Evolutionary conservation across 1,139 yeast genomes (phyloP).

Genomic region (Lodderomyces elongisporus): DNA sequence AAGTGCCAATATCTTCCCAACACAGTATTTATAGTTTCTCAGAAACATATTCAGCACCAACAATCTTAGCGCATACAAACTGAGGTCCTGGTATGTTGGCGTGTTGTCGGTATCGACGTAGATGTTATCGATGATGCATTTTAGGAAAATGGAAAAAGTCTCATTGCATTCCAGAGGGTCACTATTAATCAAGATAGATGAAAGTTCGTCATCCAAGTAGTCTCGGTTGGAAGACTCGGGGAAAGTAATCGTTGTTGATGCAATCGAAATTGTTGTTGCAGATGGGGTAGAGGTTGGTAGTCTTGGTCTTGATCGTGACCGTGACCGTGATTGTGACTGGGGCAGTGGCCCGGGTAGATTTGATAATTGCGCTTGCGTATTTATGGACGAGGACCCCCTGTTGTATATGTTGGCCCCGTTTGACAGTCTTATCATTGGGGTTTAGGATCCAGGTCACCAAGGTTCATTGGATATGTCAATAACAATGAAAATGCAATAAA

Average conservation of each 20-base stretch:
- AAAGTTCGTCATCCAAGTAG: conserved; percentile 16
- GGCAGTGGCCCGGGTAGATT: too few species aligned
- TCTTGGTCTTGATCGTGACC: not conserved
- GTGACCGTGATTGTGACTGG: too few species aligned
- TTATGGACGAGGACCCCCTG: too few species aligned
- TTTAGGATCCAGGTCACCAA: too few species aligned
- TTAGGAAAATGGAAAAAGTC: conserved; percentile 33
- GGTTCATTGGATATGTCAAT: too few species aligned
- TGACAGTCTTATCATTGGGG: too few species aligned
- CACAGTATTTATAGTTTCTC: conserved; percentile 33
- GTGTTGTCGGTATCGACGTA: conserved; percentile 11
- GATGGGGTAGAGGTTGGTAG: not conserved
- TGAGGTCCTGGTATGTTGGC: conserved; percentile 18
- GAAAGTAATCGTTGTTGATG: conserved; percentile 1
- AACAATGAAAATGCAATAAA: too few species aligned
- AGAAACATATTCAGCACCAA: conserved; percentile 37
- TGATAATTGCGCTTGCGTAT: too few species aligned
- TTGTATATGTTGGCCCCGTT: too few species aligned
- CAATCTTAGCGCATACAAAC: conserved; percentile 32
- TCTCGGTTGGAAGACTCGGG: conserved; percentile 3
- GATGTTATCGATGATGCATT: conserved; percentile 30
- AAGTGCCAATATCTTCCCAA: conserved; percentile 38
- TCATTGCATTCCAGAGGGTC: conserved; percentile 40
- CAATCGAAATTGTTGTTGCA: conserved; percentile 3
- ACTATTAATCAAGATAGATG: conserved; percentile 29